Percentiles rank a stretch among this genome's conserved stretches.
Evolutionary conservation across 2,329 filamentous ascomycete genomes (phyloP).

Genomic region (Colletotrichum filicis): DNA sequence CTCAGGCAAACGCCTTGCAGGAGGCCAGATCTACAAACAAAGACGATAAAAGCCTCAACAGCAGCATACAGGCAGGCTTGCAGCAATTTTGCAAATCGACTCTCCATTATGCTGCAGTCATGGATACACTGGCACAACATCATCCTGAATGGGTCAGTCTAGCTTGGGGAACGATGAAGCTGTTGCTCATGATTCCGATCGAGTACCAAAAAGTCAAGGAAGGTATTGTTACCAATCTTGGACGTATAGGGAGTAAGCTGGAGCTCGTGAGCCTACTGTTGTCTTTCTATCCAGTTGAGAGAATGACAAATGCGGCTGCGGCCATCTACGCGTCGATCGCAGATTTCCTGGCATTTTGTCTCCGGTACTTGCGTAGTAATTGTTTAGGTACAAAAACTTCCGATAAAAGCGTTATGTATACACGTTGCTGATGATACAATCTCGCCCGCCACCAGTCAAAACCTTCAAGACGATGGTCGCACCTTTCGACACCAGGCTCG

Average conservation of each 20-base stretch:
- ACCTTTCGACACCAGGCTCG: not conserved
- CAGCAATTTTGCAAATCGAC: not conserved
- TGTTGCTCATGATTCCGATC: fast-evolving
- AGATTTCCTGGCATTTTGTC: not conserved
- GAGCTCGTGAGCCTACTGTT: not conserved
- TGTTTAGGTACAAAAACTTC: not conserved
- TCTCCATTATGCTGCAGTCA: not conserved
- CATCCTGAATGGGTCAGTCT: not conserved
- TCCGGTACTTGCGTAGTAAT: not conserved
- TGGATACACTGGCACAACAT: not conserved
- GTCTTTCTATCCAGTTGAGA: not conserved
- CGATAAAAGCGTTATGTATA: not conserved
- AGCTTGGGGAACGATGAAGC: not conserved
- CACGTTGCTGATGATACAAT: not conserved
- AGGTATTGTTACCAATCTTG: not conserved
- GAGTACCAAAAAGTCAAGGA: not conserved
- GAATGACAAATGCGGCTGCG: not conserved
- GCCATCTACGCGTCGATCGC: not conserved
- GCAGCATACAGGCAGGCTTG: not conserved
- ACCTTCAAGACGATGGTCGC: not conserved
- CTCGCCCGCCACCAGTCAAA: not conserved
- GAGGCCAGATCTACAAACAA: not conserved
- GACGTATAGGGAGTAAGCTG: fast-evolving
- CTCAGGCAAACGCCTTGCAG: not conserved
- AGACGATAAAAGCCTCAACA: fast-evolving